Percentiles rank a stretch among this genome's conserved stretches.
Evolutionary conservation across 352 stramenopile species (phyloP).

Genomic region (Phytophthora hybrid): DNA sequence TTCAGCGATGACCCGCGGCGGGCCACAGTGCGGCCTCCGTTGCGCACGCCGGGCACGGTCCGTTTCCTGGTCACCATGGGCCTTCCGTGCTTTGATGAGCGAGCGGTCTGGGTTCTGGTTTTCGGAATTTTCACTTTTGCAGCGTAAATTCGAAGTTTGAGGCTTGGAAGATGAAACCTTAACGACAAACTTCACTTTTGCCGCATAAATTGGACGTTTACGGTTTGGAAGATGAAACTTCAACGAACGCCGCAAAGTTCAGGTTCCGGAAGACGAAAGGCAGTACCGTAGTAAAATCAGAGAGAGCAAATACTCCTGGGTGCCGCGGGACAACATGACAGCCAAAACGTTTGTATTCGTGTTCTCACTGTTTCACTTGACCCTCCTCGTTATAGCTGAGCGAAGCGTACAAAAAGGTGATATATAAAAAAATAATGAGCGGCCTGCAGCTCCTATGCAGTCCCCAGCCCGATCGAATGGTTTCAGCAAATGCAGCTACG

Average conservation of each 20-base stretch:
- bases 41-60: background rate
- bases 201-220: too few species aligned
- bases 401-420: conserved; percentile 21
- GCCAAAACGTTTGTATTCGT: background rate
- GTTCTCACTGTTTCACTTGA: conserved; percentile 6
- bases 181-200: too few species aligned
- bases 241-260: too few species aligned
- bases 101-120: too few species aligned
- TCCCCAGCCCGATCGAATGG: background rate
- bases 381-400: conserved; percentile 2
- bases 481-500: background rate
- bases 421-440: conserved; percentile 21
- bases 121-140: too few species aligned
- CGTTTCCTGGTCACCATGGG: conserved; percentile 8
- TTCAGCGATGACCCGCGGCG: background rate
- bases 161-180: too few species aligned
- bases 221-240: too few species aligned
- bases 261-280: too few species aligned
- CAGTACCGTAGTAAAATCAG: too few species aligned
- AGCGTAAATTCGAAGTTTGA: too few species aligned
- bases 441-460: background rate
- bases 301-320: background rate
- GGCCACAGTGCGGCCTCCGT: background rate
- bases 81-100: background rate
- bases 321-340: background rate